Percentiles rank a stretch among this genome's conserved stretches.
Evolutionary conservation across 2,329 filamentous ascomycete species (phyloP).

Genomic region (Fusarium sp.): DNA sequence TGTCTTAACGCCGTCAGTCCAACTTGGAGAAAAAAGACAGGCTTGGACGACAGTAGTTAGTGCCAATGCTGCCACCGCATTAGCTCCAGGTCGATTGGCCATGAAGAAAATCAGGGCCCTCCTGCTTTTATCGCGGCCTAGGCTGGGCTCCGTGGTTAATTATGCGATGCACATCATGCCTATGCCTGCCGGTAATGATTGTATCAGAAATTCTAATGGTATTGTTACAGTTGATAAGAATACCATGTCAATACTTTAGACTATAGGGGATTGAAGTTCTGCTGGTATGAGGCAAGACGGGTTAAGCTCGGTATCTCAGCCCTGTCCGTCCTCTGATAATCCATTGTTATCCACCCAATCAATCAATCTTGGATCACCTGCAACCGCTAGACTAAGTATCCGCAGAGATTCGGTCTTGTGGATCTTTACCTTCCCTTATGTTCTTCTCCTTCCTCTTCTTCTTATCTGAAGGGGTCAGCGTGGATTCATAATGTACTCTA

Average conservation of each 20-base stretch:
- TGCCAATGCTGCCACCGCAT: constrained; percentile 34
- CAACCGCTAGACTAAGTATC: neutral
- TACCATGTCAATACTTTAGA: neutral
- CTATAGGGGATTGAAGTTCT: neutral
- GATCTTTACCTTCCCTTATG: constrained; percentile 12
- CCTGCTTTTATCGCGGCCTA: neutral
- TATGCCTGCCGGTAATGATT: neutral
- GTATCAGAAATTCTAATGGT: neutral
- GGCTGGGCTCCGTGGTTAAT: neutral
- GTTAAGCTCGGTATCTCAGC: constrained; percentile 16
- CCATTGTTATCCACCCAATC: neutral
- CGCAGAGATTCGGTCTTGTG: neutral
- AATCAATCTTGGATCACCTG: neutral
- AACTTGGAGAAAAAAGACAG: neutral
- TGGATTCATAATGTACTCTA: neutral
- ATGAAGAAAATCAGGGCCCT: constrained; percentile 26
- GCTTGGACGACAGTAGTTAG: constrained; percentile 10
- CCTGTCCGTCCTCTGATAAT: constrained; percentile 4
- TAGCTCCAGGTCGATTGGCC: constrained; percentile 39
- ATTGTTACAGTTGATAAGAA: neutral
- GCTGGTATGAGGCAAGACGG: neutral
- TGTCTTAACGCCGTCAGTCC: constrained; percentile 35
- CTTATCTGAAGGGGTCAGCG: neutral
- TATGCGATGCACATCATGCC: neutral
- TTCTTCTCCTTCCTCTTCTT: neutral